These are phyloP conservation scores for Asterophora parasitica DNA, from an alignment of 768 basidiomycete genomes.

Conservation along the genomic window DNA sequence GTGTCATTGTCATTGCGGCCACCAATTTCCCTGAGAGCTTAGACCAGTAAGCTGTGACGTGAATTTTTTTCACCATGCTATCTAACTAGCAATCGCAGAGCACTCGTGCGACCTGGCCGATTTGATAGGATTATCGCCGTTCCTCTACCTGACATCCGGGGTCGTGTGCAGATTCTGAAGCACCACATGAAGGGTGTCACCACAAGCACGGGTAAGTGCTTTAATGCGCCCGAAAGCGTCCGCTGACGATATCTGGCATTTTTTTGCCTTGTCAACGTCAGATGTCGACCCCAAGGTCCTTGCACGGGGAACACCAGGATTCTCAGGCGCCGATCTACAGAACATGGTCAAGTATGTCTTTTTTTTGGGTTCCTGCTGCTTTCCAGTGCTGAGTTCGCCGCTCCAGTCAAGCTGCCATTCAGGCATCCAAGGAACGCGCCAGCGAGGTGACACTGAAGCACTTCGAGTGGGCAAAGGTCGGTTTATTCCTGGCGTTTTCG, in stretches of 20 bases:
- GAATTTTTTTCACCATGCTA: constrained; percentile 1
- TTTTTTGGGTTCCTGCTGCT: constrained; percentile 1
- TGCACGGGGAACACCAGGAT: constrained; percentile 92
- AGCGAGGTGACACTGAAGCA: constrained; percentile 70
- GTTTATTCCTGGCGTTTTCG: neutral
- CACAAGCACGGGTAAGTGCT: constrained; percentile 45
- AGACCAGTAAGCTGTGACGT: constrained; percentile 60
- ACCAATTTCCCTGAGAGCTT: constrained; percentile 96
- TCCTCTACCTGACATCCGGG: constrained; percentile 91
- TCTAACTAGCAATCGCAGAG: constrained; percentile 41
- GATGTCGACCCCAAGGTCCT: constrained; percentile 85
- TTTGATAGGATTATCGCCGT: constrained; percentile 94
- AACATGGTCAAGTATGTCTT: constrained; percentile 87
- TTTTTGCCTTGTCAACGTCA: constrained; percentile 18
- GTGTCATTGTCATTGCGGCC: constrained; percentile 93
- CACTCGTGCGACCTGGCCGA: constrained; percentile 91
- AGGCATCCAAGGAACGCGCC: constrained; percentile 83
- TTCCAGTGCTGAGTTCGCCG: constrained; percentile 7
- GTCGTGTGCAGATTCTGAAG: constrained; percentile 85
- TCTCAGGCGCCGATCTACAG: constrained; percentile 95
- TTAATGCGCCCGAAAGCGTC: constrained; percentile 5
- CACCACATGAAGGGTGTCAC: constrained; percentile 87
- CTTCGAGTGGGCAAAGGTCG: constrained; percentile 97
- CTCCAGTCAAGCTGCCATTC: constrained; percentile 81
- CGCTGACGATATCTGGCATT: constrained; percentile 12